Conservation (phyloP, 225 moss, liverwort and hornwort genomes). For the Antitrichia curtipendula region DNA sequence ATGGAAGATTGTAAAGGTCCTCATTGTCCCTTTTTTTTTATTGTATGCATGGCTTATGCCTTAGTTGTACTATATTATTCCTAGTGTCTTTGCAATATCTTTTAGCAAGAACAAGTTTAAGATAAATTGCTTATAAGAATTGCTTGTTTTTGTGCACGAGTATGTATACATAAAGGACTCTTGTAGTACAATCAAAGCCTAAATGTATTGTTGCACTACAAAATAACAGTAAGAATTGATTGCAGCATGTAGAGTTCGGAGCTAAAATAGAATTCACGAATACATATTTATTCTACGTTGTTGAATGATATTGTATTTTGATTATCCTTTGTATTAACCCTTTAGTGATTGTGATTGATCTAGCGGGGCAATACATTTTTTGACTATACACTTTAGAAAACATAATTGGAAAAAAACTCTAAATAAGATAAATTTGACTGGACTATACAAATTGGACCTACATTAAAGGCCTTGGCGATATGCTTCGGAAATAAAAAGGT, state of each 20-base stretch:
- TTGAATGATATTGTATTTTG: not conserved
- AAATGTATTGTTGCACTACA: not conserved
- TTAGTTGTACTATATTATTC: not conserved
- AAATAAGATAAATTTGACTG: too few species aligned
- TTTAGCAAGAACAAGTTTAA: not conserved
- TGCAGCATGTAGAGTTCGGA: not conserved
- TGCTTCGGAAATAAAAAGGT: too few species aligned
- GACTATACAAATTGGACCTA: too few species aligned
- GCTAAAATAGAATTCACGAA: not conserved
- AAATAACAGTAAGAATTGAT: not conserved
- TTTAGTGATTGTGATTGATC: too few species aligned
- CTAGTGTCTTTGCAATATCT: not conserved
- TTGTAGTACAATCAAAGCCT: not conserved
- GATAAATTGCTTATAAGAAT: not conserved
- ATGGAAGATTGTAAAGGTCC: too few species aligned
- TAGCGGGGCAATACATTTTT: too few species aligned
- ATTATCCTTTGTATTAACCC: not conserved
- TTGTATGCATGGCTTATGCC: too few species aligned
- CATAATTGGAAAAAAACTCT: too few species aligned
- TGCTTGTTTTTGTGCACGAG: too few species aligned
- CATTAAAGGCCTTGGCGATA: too few species aligned
- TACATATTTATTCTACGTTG: not conserved
- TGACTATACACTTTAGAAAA: too few species aligned
- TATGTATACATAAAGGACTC: not conserved
- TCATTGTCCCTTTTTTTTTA: not conserved